Base-by-base conservation (phyloP, 768 basidiomycete genomes). In the Kwoniella botswanensis region DNA sequence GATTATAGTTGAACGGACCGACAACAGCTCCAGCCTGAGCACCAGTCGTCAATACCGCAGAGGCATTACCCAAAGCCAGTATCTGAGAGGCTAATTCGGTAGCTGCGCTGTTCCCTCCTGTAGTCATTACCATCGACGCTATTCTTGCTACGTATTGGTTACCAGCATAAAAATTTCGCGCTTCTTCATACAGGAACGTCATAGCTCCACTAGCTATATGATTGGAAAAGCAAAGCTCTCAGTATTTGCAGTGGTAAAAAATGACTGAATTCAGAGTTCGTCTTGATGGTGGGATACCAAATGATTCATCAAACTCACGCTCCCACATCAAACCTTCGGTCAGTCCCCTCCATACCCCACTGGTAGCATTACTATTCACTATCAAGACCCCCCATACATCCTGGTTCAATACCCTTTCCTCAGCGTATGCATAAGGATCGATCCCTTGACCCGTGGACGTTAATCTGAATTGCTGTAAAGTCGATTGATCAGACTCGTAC, bases 301-400 rank as follows among this genome's bases (percentile, higher is more conserved):
- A 15, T 1, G 1, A 35, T 58, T 15, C 65, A 18, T 12, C 46
- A n/a, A 41, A 75, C 79, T 75, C 65, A 77, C 79, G 79, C 69
- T 77, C 73, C 74, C 80, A 83, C 35, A 58, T 56, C 2, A 58
- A 54, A 2, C 80, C 76, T 24, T 61, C 58, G 1, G 63, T 76
- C 18, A 79, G 24, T 18, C 79, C 79, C 22, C 67, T 54, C 65
- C 78, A 78, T 10, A 79, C 80, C 7, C 74, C 71, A 55, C 77
- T 72, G n/a, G 82, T 83, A 18, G 82, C 82, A 70, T 83, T 83
- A 13, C 79, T 75, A 66, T 79, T 77, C 53, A 83, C 67, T 44
- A 83, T 67, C 26, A 82, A 42, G 0, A 79, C 80, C 10, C 68
- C 80, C 74, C 76, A 82, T 15, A 79, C 76, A 71, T 79, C 77